Conservation (phyloP, 2,329 filamentous ascomycete genomes). For the Aspergillus nomiae region DNA sequence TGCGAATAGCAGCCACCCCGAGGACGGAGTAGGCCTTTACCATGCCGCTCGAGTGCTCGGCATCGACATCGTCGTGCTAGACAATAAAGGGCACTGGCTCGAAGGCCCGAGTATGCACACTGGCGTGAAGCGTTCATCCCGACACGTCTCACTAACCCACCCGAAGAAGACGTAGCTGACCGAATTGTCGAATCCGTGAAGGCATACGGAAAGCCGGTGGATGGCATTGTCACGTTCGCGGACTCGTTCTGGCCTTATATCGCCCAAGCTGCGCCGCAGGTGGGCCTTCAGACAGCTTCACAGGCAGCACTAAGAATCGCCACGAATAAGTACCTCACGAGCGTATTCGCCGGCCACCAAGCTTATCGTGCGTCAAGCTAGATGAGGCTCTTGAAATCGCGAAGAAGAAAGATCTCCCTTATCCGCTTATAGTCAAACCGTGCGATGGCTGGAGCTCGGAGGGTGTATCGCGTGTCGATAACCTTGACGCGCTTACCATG, state of each 20-base stretch:
- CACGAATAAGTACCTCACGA: neutral
- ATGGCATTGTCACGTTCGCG: neutral
- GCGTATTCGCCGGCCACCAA: neutral
- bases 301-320: neutral
- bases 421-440: conserved; percentile 8
- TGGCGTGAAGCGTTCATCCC: neutral
- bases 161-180: neutral
- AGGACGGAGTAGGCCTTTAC: neutral
- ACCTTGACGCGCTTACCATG: neutral
- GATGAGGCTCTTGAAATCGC: neutral
- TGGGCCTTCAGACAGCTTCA: neutral
- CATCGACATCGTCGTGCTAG: conserved; percentile 1
- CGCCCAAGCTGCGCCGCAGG: neutral
- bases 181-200: neutral
- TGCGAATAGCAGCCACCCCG: neutral
- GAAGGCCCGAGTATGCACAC: neutral
- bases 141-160: neutral
- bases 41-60: neutral
- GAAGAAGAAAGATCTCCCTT: neutral
- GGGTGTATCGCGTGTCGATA: neutral
- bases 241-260: neutral
- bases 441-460: neutral
- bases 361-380: neutral
- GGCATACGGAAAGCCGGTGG: neutral
- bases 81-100: neutral